phyloP scores from a whole-genome alignment of 1,139 yeast species.

The Magnusiomyces sp. region DNA sequence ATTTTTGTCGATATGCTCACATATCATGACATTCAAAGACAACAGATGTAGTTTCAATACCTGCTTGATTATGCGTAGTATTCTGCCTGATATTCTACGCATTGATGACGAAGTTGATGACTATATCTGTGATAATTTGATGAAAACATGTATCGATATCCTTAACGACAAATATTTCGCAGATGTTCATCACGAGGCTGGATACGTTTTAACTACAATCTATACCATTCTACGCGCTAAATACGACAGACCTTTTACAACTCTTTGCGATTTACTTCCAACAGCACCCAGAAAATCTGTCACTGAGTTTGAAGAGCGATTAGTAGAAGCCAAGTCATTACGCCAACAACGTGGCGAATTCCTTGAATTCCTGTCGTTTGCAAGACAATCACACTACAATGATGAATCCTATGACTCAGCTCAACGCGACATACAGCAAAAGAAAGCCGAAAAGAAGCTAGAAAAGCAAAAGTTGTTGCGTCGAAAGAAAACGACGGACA shows the following conservation, averaged over 20 bases:
- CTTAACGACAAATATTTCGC: conserved; percentile 68
- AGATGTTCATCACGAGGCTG: conserved; percentile 88
- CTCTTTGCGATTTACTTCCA: conserved; percentile 34
- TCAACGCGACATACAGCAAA: conserved; percentile 9
- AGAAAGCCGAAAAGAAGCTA: conserved; percentile 9
- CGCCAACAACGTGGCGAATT: conserved; percentile 70
- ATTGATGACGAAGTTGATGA: conserved; percentile 73
- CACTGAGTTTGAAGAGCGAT: conserved; percentile 48
- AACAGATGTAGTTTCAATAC: conserved; percentile 90
- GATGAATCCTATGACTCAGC: conserved; percentile 10
- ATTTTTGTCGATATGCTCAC: conserved; percentile 64
- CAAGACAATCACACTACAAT: conserved; percentile 14
- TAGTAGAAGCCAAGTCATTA: conserved; percentile 53
- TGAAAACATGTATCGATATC: conserved; percentile 49
- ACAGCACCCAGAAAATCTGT: conserved; percentile 33
- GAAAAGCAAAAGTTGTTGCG: conserved; percentile 10
- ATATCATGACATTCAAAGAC: conserved; percentile 74
- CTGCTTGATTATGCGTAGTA: conserved; percentile 65
- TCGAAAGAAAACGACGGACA: conserved; percentile 11
- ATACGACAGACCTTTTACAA: conserved; percentile 36
- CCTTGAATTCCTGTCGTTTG: conserved; percentile 49
- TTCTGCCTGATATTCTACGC: conserved; percentile 56
- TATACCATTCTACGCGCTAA: conserved; percentile 66
- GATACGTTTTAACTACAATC: conserved; percentile 71
- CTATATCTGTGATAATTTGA: conserved; percentile 48